Percentiles rank a stretch among this genome's conserved stretches.
phyloP scores from a whole-genome alignment of 2,329 filamentous ascomycete species.

The Cladosporium cucumerinum region DNA sequence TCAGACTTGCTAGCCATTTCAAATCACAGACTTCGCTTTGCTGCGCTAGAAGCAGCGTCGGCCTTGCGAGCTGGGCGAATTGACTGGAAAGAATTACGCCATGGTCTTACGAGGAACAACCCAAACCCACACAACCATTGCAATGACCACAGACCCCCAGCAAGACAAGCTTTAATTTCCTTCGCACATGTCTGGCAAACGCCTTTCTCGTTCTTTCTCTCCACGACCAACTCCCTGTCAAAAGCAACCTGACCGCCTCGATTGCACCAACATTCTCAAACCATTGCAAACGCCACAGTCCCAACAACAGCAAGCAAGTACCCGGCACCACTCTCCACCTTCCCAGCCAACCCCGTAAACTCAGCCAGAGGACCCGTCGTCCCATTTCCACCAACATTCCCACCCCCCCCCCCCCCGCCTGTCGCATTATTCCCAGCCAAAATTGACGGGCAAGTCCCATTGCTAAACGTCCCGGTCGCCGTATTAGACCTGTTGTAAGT shows the following conservation, averaged over 20 bases:
- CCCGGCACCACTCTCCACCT: constrained; percentile 1
- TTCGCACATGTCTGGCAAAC: neutral
- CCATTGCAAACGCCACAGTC: constrained; percentile 1
- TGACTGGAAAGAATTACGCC: neutral
- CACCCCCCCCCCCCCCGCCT: neutral
- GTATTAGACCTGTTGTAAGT: constrained; percentile 24
- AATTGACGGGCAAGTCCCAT: constrained; percentile 20
- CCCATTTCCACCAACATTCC: neutral
- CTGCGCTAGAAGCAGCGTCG: neutral
- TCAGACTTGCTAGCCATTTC: neutral
- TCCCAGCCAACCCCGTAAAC: constrained; percentile 2
- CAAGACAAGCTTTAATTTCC: neutral
- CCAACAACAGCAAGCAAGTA: constrained; percentile 7
- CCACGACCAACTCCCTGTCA: neutral
- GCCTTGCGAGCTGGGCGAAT: neutral
- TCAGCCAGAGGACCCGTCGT: constrained; percentile 34
- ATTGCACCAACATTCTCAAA: neutral
- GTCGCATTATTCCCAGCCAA: neutral
- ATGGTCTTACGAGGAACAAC: neutral
- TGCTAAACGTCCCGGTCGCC: constrained; percentile 17
- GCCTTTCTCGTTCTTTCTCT: neutral
- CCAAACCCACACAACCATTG: neutral
- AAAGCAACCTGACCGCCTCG: neutral
- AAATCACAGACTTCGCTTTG: neutral
- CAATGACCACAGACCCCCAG: neutral